These are phyloP conservation scores for Anacardium occidentale DNA, from an alignment of 345 rosid genomes.

Conservation along the genomic window DNA sequence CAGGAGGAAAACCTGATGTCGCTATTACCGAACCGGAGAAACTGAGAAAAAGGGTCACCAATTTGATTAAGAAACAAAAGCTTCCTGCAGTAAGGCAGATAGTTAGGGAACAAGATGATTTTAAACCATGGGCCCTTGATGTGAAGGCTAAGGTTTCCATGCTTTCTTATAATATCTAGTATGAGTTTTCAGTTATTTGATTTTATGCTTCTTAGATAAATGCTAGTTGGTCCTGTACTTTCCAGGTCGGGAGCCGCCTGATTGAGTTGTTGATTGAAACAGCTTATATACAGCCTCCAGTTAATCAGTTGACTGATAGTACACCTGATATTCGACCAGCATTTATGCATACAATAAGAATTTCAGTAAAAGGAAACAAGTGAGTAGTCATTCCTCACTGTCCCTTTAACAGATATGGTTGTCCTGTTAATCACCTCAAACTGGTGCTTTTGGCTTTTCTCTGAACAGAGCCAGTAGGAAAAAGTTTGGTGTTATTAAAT, in stretches of 20 bases:
- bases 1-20: constrained; percentile 41
- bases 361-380: constrained; percentile 48
- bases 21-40: constrained; percentile 50
- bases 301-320: constrained; percentile 53
- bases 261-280: constrained; percentile 76
- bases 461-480: constrained; percentile 55
- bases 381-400: constrained; percentile 36
- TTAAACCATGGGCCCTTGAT: constrained; percentile 71
- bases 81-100: constrained; percentile 75
- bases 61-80: constrained; percentile 78
- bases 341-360: constrained; percentile 66
- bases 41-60: constrained; percentile 67
- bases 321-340: constrained; percentile 94
- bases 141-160: constrained; percentile 77
- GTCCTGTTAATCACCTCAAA: constrained; percentile 18
- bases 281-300: constrained; percentile 83
- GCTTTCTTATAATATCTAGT: constrained; percentile 22
- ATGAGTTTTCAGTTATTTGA: constrained; percentile 7
- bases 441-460: constrained; percentile 9
- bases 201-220: background rate
- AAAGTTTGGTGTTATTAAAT: constrained; percentile 80
- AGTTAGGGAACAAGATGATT: constrained; percentile 64
- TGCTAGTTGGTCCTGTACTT: constrained; percentile 19
- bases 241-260: constrained; percentile 90
- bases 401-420: constrained; percentile 5